Evolutionary conservation across 1,284 basidiomycete genomes (phyloP).

Genomic region (Golubevia pallescens): DNA sequence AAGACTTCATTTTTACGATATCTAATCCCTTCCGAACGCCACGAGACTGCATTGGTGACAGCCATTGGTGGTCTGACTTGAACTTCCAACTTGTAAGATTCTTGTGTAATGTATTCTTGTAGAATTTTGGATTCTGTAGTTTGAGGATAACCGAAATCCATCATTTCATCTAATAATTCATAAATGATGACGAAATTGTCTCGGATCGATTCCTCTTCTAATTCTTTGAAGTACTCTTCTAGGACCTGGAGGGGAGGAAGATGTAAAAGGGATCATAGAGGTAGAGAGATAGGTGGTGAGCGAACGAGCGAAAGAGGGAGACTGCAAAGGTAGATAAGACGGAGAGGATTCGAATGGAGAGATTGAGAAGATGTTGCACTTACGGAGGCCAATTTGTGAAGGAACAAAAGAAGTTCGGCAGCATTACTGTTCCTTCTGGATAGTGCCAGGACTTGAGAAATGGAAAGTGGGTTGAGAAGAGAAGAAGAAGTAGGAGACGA

Average conservation of each 20-base stretch:
- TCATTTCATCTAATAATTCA: constrained; percentile 98
- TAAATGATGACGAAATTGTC: constrained; percentile 99
- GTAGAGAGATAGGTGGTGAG: neutral
- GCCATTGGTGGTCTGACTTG: constrained; percentile 95
- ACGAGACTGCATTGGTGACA: constrained; percentile 97
- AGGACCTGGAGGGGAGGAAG: constrained; percentile 72
- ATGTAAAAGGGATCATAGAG: neutral
- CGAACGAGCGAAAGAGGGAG: neutral
- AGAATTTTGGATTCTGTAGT: constrained; percentile 99
- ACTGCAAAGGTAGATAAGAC: neutral
- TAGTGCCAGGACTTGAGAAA: constrained; percentile 80
- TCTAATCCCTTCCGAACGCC: constrained; percentile 95
- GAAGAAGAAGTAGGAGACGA: constrained; percentile 4
- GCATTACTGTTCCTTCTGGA: constrained; percentile 97
- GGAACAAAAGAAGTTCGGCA: constrained; percentile 93
- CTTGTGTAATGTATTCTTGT: constrained; percentile 99
- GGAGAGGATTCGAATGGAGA: neutral
- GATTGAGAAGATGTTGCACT: constrained; percentile 14
- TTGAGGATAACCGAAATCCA: constrained; percentile 99
- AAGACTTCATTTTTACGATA: constrained; percentile 99
- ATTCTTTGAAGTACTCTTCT: constrained; percentile 98
- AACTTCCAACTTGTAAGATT: constrained; percentile 97
- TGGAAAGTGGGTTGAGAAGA: constrained; percentile 1
- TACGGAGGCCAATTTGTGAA: constrained; percentile 80
- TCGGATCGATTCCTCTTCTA: constrained; percentile 97